Conservation (phyloP, 148 eudicot genomes). For the Chenopodium suecicum region DNA sequence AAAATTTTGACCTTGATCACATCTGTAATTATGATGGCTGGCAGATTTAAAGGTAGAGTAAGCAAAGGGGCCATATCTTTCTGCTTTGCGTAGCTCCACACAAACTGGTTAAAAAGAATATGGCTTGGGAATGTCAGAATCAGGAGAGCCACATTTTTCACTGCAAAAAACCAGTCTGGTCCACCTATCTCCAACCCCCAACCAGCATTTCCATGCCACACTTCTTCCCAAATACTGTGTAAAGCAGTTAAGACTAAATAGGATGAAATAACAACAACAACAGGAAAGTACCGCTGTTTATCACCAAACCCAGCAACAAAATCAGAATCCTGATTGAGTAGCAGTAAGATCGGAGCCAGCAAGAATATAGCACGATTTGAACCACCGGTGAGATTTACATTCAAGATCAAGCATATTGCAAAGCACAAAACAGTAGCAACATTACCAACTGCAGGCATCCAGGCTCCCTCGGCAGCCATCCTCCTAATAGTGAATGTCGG, state of each 20-base stretch:
- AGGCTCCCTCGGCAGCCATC: conserved; percentile 92
- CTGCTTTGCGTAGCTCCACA: conserved; percentile 87
- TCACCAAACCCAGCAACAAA: conserved; percentile 98
- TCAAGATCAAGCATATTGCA: conserved; percentile 86
- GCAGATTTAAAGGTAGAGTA: conserved; percentile 82
- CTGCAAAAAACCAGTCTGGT: conserved; percentile 86
- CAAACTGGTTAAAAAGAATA: conserved; percentile 85
- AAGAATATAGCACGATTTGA: conserved; percentile 97
- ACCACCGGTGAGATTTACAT: conserved; percentile 79
- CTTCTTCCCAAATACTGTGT: conserved; percentile 81
- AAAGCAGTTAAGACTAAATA: conserved; percentile 73
- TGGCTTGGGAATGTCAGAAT: conserved; percentile 91
- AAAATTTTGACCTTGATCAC: conserved; percentile 83
- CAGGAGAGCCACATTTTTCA: conserved; percentile 86
- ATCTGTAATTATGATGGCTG: conserved; percentile 75
- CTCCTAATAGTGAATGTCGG: conserved; percentile 74
- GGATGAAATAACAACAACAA: conserved; percentile 62
- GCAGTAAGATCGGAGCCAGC: conserved; percentile 85
- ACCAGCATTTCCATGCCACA: conserved; percentile 87
- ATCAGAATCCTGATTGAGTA: conserved; percentile 96
- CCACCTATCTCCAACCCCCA: conserved; percentile 96
- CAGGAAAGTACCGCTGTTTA: conserved; percentile 96
- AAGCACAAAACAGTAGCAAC: conserved; percentile 95
- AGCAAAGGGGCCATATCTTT: conserved; percentile 68
- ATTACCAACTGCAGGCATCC: conserved; percentile 99